These are phyloP conservation scores for Bromus sterilis DNA, from an alignment of 176 grass and related monocot species.

Conservation along the genomic window DNA sequence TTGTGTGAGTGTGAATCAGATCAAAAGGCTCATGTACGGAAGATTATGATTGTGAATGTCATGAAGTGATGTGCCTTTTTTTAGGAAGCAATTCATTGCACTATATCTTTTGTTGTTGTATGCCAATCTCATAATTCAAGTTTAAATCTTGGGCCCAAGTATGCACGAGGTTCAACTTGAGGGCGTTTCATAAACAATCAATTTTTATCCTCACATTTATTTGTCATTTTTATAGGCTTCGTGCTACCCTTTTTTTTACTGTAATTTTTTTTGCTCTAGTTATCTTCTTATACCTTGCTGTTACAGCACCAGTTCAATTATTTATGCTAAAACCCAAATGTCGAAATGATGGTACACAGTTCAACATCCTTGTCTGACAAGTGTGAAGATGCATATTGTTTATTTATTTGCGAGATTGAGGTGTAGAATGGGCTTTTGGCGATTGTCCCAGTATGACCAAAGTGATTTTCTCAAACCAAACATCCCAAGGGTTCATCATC, in stretches of 20 bases:
- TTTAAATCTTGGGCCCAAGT: too few relatives aligned
- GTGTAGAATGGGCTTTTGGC: too few relatives aligned
- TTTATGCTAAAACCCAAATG: not conserved
- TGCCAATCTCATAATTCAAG: not conserved
- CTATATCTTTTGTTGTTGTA: not conserved
- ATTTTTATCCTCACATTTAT: not conserved
- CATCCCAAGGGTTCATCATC: not conserved
- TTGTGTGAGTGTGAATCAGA: slow-evolving; percentile 7
- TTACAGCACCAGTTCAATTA: not conserved
- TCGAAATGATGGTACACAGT: not conserved
- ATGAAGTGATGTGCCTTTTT: not conserved
- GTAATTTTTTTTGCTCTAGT: not conserved
- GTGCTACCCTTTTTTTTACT: too few relatives aligned
- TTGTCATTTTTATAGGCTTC: not conserved
- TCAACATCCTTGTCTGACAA: not conserved
- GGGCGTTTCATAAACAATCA: not conserved
- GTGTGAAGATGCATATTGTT: not conserved
- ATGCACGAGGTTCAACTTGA: too few relatives aligned
- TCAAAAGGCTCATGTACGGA: not conserved
- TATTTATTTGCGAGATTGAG: not conserved
- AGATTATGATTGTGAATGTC: not conserved
- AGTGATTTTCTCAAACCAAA: not conserved
- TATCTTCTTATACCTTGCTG: not conserved
- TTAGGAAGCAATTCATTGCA: not conserved
- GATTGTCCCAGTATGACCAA: too few relatives aligned